A percentile compares a stretch with the other conserved stretches of the same genome.
Evolutionary conservation across 1,284 basidiomycete genomes (phyloP).

Genomic region (Ceratobasidium sp.): DNA sequence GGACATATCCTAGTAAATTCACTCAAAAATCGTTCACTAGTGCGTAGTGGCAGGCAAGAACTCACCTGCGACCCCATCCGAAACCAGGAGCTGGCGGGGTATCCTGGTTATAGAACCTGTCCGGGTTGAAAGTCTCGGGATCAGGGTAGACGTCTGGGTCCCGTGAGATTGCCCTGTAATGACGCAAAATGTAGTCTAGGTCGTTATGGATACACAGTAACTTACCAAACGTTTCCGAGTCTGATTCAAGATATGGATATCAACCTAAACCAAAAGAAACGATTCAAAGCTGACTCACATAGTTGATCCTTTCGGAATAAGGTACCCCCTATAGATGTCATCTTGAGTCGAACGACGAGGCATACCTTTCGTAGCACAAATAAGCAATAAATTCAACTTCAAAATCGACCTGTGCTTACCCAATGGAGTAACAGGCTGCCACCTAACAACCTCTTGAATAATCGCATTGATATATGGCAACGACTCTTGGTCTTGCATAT

Average conservation of each 20-base stretch:
- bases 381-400: slow-evolving; percentile 2
- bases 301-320: slow-evolving; percentile 45
- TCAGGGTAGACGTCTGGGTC: slow-evolving; percentile 45
- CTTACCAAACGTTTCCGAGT: slow-evolving; percentile 46
- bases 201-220: too few species aligned
- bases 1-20: slow-evolving; percentile 8
- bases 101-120: slow-evolving; percentile 22
- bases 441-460: slow-evolving; percentile 55
- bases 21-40: too few species aligned
- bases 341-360: slow-evolving; percentile 42
- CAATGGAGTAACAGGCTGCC: slow-evolving; percentile 54
- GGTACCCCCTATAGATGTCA: slow-evolving; percentile 36
- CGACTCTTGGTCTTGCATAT: slow-evolving; percentile 54
- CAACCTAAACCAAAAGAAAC: not conserved
- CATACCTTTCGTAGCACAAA: slow-evolving; percentile 21
- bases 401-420: slow-evolving; percentile 38
- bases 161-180: slow-evolving; percentile 33
- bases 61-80: slow-evolving; percentile 37
- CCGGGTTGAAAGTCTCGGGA: slow-evolving; percentile 47
- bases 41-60: not conserved
- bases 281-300: slow-evolving; percentile 6
- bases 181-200: too few species aligned
- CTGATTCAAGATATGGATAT: not conserved
- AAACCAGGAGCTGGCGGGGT: slow-evolving; percentile 26
- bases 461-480: slow-evolving; percentile 57